These are phyloP conservation scores for Tuber melanosporum DNA, from an alignment of 495 filamentous ascomycete species.

Conservation along the genomic window DNA sequence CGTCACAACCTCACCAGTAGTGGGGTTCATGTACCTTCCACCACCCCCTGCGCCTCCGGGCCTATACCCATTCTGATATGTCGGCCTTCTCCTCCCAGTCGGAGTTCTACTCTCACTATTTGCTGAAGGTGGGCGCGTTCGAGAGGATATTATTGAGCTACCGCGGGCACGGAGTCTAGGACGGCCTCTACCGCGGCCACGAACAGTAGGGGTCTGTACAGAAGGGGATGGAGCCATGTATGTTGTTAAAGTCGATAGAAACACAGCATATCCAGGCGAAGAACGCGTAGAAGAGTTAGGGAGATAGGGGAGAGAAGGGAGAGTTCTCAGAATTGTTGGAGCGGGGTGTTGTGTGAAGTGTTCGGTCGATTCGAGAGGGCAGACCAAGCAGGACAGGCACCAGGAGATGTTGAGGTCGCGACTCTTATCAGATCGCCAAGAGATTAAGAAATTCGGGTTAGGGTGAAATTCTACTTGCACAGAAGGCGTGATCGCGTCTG, in stretches of 20 bases:
- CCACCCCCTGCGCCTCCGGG: slow-evolving; percentile 76
- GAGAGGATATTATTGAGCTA: slow-evolving; percentile 29
- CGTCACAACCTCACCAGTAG: slow-evolving; percentile 41
- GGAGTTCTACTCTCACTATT: slow-evolving; percentile 39
- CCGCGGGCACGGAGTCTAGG: slow-evolving; percentile 35
- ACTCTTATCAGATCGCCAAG: slow-evolving; percentile 36
- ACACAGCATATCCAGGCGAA: slow-evolving; percentile 21
- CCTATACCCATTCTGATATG: slow-evolving; percentile 51
- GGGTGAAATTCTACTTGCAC: background rate
- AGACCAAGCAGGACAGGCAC: slow-evolving; percentile 5
- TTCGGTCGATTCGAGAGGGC: slow-evolving; percentile 5
- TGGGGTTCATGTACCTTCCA: slow-evolving; percentile 62
- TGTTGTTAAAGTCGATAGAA: slow-evolving; percentile 8
- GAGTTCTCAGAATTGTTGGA: background rate
- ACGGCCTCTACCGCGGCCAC: slow-evolving; percentile 38
- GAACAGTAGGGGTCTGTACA: slow-evolving; percentile 26
- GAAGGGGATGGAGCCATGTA: slow-evolving; percentile 35
- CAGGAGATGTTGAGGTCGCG: slow-evolving; percentile 32
- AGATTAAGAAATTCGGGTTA: slow-evolving; percentile 17
- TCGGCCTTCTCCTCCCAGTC: slow-evolving; percentile 46
- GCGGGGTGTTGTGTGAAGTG: slow-evolving; percentile 5
- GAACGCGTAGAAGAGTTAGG: slow-evolving; percentile 15
- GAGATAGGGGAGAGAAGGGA: background rate
- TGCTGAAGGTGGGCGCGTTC: slow-evolving; percentile 22
- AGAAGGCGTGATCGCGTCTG: background rate